Evolutionary conservation across 202 grass and related monocot species (phyloP), one percentile per base, ranked within the genome.

Genomic region (Musa balbisiana): DNA sequence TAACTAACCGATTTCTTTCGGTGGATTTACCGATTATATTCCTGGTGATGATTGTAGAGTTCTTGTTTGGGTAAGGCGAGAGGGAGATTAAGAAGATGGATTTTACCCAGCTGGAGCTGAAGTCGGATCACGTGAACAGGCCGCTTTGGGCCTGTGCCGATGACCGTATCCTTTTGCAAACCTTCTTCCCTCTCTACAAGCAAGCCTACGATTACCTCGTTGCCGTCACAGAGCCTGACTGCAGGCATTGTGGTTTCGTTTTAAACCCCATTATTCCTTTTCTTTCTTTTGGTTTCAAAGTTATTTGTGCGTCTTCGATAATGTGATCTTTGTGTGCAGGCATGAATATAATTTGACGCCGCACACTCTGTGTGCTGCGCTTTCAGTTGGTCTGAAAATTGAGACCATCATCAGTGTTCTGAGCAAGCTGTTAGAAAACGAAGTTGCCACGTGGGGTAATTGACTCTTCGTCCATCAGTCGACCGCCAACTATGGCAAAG

Each of bases 291-390:
- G 17, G 3, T 62, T 71, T 71, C 5, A 2, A 12, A 1, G 15
- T 29, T 25, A 15, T 26, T 73, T 15, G 0, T 73, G 11, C 11
- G 14, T 43, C 3, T 26, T 27, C n/a, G 2, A 2, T 71, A 6
- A 20, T 22, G 8, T 20, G 17, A 16, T 55, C 8, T 56, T 78
- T 83, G 69, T 70, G 91, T 89, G 85, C 94, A 91, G 73, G 91
- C 91, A 98, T 23, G 88, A 98, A n/a, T 93, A 98, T 75, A 98
- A 98, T 83, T 78, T 98, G 72, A 98, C 94, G 21, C 91, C 94
- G 1, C 94, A 98, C 68, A 93, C 94, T 29, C 76, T 98, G 53
- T 98, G 93, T 84, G 94, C 94, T 64, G 94, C 88, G 29, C 91
- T 98, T 56, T 98, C 94, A 58, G 91, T 89, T 53, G 94, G 94